Evolutionary conservation across 208 protist species (phyloP).

Genomic region (Histomonas meleagridis): DNA sequence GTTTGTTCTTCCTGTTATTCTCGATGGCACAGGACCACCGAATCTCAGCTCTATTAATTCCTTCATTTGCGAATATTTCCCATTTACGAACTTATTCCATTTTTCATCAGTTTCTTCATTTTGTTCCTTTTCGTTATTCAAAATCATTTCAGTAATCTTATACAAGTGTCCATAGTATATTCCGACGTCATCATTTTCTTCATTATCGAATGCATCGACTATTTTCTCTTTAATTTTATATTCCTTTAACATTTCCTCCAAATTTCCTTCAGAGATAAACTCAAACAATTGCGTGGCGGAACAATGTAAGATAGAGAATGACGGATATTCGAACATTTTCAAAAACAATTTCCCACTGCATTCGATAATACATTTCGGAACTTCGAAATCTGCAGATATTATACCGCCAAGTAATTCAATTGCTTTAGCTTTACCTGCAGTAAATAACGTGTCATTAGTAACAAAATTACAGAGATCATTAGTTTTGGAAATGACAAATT

Average conservation of each 20-base stretch:
- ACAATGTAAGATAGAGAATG: background rate
- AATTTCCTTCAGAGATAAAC: background rate
- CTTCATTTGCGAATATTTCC: background rate
- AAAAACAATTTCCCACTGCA: background rate
- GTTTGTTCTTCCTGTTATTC: too few species aligned
- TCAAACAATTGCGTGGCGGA: background rate
- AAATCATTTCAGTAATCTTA: background rate
- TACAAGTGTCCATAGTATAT: background rate
- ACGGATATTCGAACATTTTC: background rate
- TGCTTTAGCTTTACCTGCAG: background rate
- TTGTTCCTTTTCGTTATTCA: background rate
- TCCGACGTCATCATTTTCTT: background rate
- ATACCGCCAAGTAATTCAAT: background rate
- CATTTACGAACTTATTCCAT: background rate
- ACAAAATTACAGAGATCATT: background rate
- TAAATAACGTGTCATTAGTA: background rate
- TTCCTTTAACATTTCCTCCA: background rate
- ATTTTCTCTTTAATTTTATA: background rate
- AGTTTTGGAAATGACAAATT: background rate
- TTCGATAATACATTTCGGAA: background rate
- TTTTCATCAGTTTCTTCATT: background rate
- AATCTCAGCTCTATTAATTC: background rate
- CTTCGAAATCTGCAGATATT: background rate
- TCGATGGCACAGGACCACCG: background rate
- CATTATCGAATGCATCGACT: background rate